Base-by-base conservation (phyloP, 306 rosid species). In the Biancaea sappan region DNA sequence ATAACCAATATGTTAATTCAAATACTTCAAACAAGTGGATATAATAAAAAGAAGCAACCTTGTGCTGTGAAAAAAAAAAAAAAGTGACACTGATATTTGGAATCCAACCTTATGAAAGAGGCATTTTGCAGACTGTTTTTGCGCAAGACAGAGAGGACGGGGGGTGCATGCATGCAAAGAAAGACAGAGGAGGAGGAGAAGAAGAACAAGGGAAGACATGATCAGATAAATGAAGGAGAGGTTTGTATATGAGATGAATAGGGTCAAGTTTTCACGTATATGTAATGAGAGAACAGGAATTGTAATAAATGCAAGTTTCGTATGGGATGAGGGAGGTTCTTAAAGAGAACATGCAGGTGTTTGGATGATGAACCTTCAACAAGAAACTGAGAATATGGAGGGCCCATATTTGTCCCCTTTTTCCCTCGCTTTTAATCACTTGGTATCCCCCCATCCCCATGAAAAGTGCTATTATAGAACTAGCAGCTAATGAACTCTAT, bases 321-420 rank as follows among this genome's bases (percentile, higher is more conserved):
- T 79, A 35, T 79, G 75, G 71, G 81, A 86, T 69, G 79, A 72
- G 68, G 84, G 79, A 69, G 69, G 84, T 84, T 79, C 83, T 82
- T 84, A 58, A 87, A 86, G 88, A 94, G 97, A 94, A 94, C 98
- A 82, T 94, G 98, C 77, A 81, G 62, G 80, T 94, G 98, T 91
- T 94, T 88, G 84, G 84, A 71, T 72, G 69, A 81, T 89, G 87
- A 84, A 75, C 78, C 85, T 83, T 73, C 56, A 75, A 77, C 76
- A 77, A 79, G 41, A 84, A 89, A 83, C 71, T 81, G 54, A 66
- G 83, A 83, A 85, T 89, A 80, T 81, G 69, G 71, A 74, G 92
- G 90, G 86, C 67, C 89, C 89, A 81, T 85, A 78, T 52, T 80
- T 88, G 94, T 86, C 94, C 59, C 64, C 83, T 24, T 22, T 47